phyloP scores from a whole-genome alignment of 305 asterid genomes.

The Lippia alba region DNA sequence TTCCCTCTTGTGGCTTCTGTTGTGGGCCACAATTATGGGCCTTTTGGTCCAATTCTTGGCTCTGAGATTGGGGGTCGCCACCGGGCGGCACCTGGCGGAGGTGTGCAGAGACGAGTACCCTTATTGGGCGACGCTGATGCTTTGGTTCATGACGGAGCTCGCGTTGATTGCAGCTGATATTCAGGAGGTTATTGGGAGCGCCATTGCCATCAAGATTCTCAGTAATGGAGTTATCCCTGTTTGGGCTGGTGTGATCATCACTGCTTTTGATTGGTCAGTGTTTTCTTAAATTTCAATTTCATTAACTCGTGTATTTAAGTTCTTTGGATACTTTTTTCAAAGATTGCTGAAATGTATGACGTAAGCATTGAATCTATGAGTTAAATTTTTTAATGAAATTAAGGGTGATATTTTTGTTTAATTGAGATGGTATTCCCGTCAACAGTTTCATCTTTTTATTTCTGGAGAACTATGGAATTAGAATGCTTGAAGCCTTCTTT shows the following conservation, averaged over 20 bases:
- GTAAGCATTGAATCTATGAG: not conserved
- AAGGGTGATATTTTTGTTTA: constrained; percentile 1
- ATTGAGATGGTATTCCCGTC: constrained; percentile 26
- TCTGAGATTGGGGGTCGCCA: constrained; percentile 69
- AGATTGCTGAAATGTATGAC: not conserved
- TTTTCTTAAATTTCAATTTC: not conserved
- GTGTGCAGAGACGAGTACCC: constrained; percentile 76
- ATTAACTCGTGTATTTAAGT: not conserved
- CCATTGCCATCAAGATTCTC: constrained; percentile 72
- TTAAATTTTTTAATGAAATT: not conserved
- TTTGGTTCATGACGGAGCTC: constrained; percentile 86
- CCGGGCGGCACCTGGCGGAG: constrained; percentile 81
- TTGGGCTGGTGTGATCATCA: constrained; percentile 82
- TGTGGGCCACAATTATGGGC: constrained; percentile 81
- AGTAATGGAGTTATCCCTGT: constrained; percentile 64
- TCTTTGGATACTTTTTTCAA: not conserved
- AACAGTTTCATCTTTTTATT: constrained; percentile 82
- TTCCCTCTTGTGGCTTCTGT: constrained; percentile 64
- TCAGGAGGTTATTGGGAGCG: constrained; percentile 88
- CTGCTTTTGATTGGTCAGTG: constrained; percentile 78
- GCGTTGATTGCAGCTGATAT: constrained; percentile 77
- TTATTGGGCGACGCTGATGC: constrained; percentile 54
- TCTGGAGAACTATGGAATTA: constrained; percentile 76
- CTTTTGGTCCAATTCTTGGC: constrained; percentile 66
- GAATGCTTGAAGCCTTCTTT: constrained; percentile 80